Conservation (phyloP, 73 alveolate genomes). For the Tetrahymena malaccensis region DNA sequence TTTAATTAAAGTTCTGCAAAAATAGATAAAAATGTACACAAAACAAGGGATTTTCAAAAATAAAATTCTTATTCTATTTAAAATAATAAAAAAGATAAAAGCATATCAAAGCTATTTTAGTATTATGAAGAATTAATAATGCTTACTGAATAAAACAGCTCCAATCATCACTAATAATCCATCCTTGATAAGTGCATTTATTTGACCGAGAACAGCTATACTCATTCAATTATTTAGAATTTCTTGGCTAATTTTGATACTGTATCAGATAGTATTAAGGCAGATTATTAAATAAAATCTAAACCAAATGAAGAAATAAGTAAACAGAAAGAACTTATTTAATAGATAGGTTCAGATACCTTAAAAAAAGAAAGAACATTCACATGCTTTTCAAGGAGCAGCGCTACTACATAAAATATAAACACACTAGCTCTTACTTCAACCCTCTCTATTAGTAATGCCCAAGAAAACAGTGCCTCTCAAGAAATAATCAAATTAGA, state of each 20-base stretch:
- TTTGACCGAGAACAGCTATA: too few relatives aligned
- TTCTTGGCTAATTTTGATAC: too few relatives aligned
- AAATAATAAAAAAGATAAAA: too few relatives aligned
- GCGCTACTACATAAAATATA: neutral
- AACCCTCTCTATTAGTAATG: neutral
- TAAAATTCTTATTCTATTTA: too few relatives aligned
- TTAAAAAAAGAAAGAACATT: neutral
- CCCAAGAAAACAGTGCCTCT: neutral
- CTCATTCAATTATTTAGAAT: too few relatives aligned
- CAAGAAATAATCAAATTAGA: neutral
- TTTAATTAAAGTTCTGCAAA: neutral
- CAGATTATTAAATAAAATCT: neutral
- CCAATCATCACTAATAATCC: too few relatives aligned
- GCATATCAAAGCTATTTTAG: neutral
- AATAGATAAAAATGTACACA: too few relatives aligned
- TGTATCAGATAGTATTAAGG: neutral
- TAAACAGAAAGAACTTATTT: neutral
- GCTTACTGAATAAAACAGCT: too few relatives aligned
- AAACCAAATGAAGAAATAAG: neutral
- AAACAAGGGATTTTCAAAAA: neutral
- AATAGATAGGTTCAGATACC: neutral
- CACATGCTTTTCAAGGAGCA: neutral
- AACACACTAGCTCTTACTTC: neutral
- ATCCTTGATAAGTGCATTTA: too few relatives aligned
- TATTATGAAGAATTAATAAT: neutral